Conservation (phyloP, 441 rosid genomes). For the Daphne laureola region DNA sequence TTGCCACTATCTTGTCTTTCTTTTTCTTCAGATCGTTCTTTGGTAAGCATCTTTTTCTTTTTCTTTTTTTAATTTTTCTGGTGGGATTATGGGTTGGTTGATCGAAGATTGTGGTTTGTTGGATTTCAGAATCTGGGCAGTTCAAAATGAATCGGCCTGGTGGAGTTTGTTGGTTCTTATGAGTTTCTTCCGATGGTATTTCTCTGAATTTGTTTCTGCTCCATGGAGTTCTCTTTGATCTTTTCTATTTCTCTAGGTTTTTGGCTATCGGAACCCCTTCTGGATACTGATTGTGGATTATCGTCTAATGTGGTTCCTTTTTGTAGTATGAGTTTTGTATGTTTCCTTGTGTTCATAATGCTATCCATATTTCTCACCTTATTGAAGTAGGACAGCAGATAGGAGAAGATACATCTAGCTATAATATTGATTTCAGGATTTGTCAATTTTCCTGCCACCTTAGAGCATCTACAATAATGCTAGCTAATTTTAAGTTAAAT, state of each 20-base stretch:
- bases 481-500: no score
- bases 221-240: neutral
- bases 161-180: constrained; percentile 6
- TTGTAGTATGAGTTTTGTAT: neutral
- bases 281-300: no score
- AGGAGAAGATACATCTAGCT: no score
- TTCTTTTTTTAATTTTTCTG: neutral
- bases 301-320: no score
- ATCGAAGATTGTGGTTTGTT: constrained; percentile 5
- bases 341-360: neutral
- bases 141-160: constrained; percentile 9
- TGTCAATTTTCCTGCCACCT: neutral
- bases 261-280: neutral
- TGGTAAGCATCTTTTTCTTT: constrained; percentile 4
- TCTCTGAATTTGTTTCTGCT: no score
- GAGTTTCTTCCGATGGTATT: no score
- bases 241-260: no score
- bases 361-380: no score
- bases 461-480: no score
- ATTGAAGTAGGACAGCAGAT: neutral
- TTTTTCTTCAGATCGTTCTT: neutral
- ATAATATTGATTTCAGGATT: no score
- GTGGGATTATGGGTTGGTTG: no score
- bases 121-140: constrained; percentile 23
- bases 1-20: constrained; percentile 11